Conservation (phyloP, 2,329 filamentous ascomycete genomes). For the Bipolaris zeicola region DNA sequence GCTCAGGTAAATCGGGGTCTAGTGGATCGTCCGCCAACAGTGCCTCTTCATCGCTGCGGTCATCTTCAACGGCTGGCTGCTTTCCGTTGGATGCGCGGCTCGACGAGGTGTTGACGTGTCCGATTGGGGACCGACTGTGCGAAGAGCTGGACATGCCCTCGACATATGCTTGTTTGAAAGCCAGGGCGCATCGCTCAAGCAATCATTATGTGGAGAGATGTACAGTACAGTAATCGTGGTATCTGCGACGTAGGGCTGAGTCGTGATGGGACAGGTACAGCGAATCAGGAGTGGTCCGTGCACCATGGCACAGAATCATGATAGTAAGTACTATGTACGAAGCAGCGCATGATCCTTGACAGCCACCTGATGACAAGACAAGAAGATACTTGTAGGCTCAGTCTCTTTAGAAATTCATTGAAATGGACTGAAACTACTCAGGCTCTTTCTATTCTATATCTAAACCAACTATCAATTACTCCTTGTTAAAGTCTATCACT, state of each 20-base stretch:
- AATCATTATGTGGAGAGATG: conserved; percentile 23
- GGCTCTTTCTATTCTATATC: not conserved
- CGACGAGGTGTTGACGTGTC: conserved; percentile 53
- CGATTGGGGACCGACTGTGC: conserved; percentile 40
- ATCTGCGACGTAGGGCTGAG: conserved; percentile 23
- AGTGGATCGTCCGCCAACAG: conserved; percentile 64
- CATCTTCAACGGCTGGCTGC: conserved; percentile 45
- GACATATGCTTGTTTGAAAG: conserved; percentile 32
- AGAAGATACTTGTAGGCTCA: not conserved
- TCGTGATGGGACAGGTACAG: conserved; percentile 18
- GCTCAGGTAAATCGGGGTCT: conserved; percentile 55
- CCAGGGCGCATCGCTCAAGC: conserved; percentile 36
- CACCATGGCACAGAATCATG: conserved; percentile 38
- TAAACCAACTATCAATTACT: conserved; percentile 20
- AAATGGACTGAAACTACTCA: not conserved
- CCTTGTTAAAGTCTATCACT: conserved; percentile 59
- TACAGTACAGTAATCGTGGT: not conserved
- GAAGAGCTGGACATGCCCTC: conserved; percentile 49
- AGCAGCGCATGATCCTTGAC: not conserved
- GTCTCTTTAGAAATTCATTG: no score
- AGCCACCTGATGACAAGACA: not conserved
- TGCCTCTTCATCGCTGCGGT: conserved; percentile 56
- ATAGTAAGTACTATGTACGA: not conserved
- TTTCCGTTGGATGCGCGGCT: conserved; percentile 48
- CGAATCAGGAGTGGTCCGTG: conserved; percentile 17